Evolutionary conservation across 345 rosid species (phyloP), one percentile per base, ranked within the genome.

Genomic region (Jatropha curcas): DNA sequence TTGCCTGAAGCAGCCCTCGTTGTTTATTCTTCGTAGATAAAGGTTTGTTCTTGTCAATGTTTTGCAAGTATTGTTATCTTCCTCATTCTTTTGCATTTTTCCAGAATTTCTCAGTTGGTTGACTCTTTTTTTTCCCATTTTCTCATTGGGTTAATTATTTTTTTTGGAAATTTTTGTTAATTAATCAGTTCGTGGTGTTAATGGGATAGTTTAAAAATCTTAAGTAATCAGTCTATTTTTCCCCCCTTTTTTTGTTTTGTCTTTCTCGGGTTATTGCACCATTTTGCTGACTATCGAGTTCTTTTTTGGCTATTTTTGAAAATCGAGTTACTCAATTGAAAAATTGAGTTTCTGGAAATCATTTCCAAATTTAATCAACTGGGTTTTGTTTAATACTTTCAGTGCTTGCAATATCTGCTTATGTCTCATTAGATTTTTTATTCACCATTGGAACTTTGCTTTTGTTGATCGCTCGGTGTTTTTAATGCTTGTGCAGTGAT

Each of bases 401-500:
- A 33, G 0, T 56, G 37, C 37, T 68, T 60, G 27, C 14, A 39
- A 1, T 17, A 4, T 70, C 31, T 34, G 51, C 5, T 28, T 16
- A 20, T 27, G 2, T 71, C 45, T 19, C 12, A 19, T 4, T 61
- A 1, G 28, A 5, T 27, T 33, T 76, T n/a, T 46, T 67, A 7
- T 70, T 41, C 5, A 17, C 11, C 43, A 12, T 25, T 20, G 30
- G 55, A 46, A 41, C 31, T 35, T 58, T 30, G 4, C 57, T 20
- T 37, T 17, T 3, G 31, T 31, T 31, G 66, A 64, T 51, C 7
- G 16, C 31, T 7, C 13, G 0, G 16, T 19, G 41, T 51, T 53
- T 68, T 70, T 5, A 9, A 30, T 69, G 65, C 16, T 28, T 64
- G 16, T 76, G 53, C 76, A 77, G 80, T 50, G 19, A 59, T 60